These are phyloP conservation scores for Trichophyton verrucosum DNA, from an alignment of 2,329 filamentous ascomycete species.

Conservation along the genomic window DNA sequence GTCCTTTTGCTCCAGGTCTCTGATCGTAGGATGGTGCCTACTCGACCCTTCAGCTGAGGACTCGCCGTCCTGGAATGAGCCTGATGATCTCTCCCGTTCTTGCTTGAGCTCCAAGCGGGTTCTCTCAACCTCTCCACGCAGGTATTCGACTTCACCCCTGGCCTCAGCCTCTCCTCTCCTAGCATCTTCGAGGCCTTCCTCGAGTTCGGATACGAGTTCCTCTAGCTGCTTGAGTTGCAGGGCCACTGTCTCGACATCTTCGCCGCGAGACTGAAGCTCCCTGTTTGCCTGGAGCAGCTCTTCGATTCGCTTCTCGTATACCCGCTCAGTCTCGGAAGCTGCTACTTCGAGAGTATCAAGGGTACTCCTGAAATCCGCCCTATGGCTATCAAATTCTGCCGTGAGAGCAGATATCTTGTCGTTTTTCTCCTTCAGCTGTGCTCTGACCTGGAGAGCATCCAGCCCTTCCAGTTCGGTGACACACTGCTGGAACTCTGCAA, in stretches of 20 bases:
- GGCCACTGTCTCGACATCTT: conserved; percentile 86
- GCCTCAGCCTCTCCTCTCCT: conserved; percentile 89
- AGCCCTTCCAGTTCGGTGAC: conserved; percentile 72
- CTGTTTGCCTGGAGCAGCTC: conserved; percentile 65
- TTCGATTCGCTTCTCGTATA: conserved; percentile 59
- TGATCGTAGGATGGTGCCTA: conserved; percentile 35
- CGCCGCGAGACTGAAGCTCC: conserved; percentile 66
- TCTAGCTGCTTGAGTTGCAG: conserved; percentile 88
- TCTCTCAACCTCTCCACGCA: conserved; percentile 86
- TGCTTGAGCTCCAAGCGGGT: conserved; percentile 76
- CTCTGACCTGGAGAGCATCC: conserved; percentile 63
- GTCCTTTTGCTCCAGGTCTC: conserved; percentile 84
- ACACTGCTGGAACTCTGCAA: conserved; percentile 82
- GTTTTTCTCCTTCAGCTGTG: conserved; percentile 85
- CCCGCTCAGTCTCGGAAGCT: conserved; percentile 82
- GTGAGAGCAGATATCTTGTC: conserved; percentile 91
- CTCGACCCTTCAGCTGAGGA: conserved; percentile 11
- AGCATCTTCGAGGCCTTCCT: conserved; percentile 92
- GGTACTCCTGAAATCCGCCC: conserved; percentile 91
- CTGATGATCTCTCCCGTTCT: conserved; percentile 71
- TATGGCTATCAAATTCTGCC: conserved; percentile 84
- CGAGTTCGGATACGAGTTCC: conserved; percentile 88
- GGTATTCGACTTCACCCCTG: conserved; percentile 86
- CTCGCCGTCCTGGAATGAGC: conserved; percentile 42
- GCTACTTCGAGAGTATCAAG: conserved; percentile 94